Conservation (phyloP, 306 rosid genomes). For the Prinsepia uniflora region DNA sequence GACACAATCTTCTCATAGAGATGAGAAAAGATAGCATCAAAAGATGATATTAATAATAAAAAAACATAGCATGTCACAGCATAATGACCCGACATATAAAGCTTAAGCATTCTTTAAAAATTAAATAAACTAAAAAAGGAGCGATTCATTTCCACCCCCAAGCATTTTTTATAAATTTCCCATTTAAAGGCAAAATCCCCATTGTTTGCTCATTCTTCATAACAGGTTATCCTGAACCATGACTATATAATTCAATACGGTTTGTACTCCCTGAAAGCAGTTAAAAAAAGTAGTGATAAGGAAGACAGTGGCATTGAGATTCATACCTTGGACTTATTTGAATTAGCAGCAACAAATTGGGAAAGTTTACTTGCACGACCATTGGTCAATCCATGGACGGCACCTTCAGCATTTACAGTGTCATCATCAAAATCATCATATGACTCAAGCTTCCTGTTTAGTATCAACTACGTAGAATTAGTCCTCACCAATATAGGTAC, state of each 20-base stretch:
- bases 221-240: background rate
- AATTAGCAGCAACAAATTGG: conserved; percentile 31
- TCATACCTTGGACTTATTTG: conserved; percentile 61
- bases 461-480: conserved; percentile 27
- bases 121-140: background rate
- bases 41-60: background rate
- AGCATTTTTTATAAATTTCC: too few relatives aligned
- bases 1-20: conserved; percentile 54
- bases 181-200: too few relatives aligned
- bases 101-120: background rate
- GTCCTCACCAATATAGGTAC: conserved; percentile 21
- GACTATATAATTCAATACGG: background rate
- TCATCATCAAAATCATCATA: conserved; percentile 82
- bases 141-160: too few relatives aligned
- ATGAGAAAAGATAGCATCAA: conserved; percentile 12
- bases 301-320: background rate
- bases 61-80: background rate
- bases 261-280: background rate
- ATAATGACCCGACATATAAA: background rate
- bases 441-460: conserved; percentile 63
- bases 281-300: background rate
- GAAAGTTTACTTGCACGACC: conserved; percentile 42
- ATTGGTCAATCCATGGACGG: conserved; percentile 22
- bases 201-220: too few relatives aligned
- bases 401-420: conserved; percentile 33